Evolutionary conservation across 1,284 basidiomycete genomes (phyloP), one percentile per base, ranked within the genome.

Genomic region (Mycena sp.): DNA sequence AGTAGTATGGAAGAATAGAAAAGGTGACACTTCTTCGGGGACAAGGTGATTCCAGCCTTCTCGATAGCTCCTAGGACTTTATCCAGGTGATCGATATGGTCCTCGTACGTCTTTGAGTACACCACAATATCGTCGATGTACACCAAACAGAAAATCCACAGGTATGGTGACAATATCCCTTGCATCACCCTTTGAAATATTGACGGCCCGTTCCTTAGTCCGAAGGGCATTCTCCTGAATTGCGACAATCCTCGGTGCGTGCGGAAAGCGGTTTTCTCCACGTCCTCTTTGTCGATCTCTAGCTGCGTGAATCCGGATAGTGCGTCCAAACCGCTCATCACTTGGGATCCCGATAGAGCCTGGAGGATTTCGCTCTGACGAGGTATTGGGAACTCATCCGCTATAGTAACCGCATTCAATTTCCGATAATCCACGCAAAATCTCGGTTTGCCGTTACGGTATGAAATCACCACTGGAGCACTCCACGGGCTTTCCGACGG

Each of bases 241-340:
- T 86, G 82, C 39, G 72, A 83, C 0, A 85, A 74, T 4, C 84
- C 85, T 56, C 74, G 65, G 71, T 84, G 84, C 0, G 80, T 81
- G n/a, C 80, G 65, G 54, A 79, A 86, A 0, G 83, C 83, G 0
- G 82, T 80, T 70, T 83, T 83, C 60, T 81, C 76, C 7, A 72
- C 71, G 52, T 81, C 80, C 5, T 79, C 73, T 0, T 74, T 64
- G 3, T 59, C 71, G 20, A 85, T 78, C 14, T 74, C 74, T 0
- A 85, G 62, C 65, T 86, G 85, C 13, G 79, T 83, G 67, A 85
- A 86, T 16, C 84, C 82, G 0, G 83, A 75, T 5, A 83, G 72
- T 0, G 83, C 82, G 70, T 86, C 83, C 7, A 85, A 68, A 0
- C 81, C 77, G 1, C 81, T 78, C 2, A 85, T 72, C 13, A 76